These are phyloP conservation scores for Mycena rebaudengoi DNA, from an alignment of 768 basidiomycete genomes.

Conservation along the genomic window DNA sequence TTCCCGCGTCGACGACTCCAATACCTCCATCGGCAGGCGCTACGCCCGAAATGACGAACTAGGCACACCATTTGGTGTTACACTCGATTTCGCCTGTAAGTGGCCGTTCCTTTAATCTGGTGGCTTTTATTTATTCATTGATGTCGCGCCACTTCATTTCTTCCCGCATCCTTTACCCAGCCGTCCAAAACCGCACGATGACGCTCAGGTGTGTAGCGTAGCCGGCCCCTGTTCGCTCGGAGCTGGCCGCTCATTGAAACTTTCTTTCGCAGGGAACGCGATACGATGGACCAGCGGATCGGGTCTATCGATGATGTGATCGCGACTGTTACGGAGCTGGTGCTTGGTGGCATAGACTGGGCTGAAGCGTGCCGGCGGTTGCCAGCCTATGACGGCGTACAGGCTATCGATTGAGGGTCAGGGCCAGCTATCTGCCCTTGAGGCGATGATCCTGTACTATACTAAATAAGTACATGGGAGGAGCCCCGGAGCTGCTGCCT, in stretches of 20 bases:
- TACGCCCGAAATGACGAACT: slow-evolving; percentile 98
- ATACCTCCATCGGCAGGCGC: slow-evolving; percentile 93
- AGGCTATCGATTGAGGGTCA: slow-evolving; percentile 68
- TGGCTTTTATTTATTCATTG: no score
- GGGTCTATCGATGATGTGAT: slow-evolving; percentile 92
- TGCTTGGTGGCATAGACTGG: slow-evolving; percentile 82
- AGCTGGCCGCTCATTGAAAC: not conserved
- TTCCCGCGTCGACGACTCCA: slow-evolving; percentile 95
- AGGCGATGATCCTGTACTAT: no score
- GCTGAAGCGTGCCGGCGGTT: slow-evolving; percentile 72
- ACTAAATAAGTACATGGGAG: not conserved
- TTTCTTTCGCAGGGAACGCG: slow-evolving; percentile 75
- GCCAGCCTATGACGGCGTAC: slow-evolving; percentile 87
- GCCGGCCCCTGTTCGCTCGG: slow-evolving; percentile 3
- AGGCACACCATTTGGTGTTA: slow-evolving; percentile 96
- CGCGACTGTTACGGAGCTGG: slow-evolving; percentile 78
- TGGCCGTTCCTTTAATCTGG: slow-evolving; percentile 23
- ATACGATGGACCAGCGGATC: slow-evolving; percentile 93
- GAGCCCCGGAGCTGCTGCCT: not conserved
- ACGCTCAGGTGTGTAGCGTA: slow-evolving; percentile 79
- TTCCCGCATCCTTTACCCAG: slow-evolving; percentile 47
- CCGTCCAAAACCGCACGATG: slow-evolving; percentile 91
- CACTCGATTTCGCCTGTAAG: slow-evolving; percentile 90
- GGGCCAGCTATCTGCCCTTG: not conserved
- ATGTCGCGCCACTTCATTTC: not conserved